These are phyloP conservation scores for Backusella circina DNA, from an alignment of 192 early-diverging fungal species.

Conservation along the genomic window DNA sequence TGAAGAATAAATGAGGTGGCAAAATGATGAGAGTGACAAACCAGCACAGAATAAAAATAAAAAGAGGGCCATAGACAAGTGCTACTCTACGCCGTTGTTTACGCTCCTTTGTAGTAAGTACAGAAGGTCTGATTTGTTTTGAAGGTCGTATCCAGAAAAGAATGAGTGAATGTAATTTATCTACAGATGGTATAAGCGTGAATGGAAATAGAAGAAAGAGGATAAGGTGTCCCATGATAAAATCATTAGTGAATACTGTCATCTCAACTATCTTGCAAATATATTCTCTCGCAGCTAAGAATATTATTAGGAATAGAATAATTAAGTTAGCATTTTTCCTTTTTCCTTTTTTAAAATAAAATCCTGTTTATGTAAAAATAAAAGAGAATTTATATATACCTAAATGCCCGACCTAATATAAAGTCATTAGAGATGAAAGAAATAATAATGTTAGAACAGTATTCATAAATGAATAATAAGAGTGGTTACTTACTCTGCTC, in stretches of 20 bases:
- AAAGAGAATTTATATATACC: too few relatives aligned
- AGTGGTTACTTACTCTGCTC: conserved; percentile 53
- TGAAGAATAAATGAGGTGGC: conserved; percentile 21
- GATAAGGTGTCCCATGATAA: conserved; percentile 62
- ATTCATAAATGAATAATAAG: conserved; percentile 59
- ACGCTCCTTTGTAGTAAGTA: conserved; percentile 62
- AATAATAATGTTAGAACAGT: not conserved
- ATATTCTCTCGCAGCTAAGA: conserved; percentile 44
- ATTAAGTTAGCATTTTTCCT: not conserved
- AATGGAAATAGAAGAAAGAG: conserved; percentile 72
- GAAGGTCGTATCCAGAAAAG: conserved; percentile 69
- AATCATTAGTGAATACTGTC: conserved; percentile 64
- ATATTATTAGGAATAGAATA: conserved; percentile 52
- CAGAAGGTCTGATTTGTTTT: conserved; percentile 59
- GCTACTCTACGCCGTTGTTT: conserved; percentile 52
- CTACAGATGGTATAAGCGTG: conserved; percentile 56
- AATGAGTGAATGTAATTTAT: conserved; percentile 63
- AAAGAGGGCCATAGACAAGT: conserved; percentile 51
- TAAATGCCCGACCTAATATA: not conserved
- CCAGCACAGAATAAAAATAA: conserved; percentile 45
- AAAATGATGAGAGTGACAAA: conserved; percentile 51
- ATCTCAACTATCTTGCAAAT: conserved; percentile 81
- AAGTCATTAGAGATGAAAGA: not conserved
- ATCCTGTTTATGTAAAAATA: not conserved
- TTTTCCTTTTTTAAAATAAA: not conserved